Evolutionary conservation across 805 yeast genomes (phyloP).

Genomic region (Saccharomyces mikatae): DNA sequence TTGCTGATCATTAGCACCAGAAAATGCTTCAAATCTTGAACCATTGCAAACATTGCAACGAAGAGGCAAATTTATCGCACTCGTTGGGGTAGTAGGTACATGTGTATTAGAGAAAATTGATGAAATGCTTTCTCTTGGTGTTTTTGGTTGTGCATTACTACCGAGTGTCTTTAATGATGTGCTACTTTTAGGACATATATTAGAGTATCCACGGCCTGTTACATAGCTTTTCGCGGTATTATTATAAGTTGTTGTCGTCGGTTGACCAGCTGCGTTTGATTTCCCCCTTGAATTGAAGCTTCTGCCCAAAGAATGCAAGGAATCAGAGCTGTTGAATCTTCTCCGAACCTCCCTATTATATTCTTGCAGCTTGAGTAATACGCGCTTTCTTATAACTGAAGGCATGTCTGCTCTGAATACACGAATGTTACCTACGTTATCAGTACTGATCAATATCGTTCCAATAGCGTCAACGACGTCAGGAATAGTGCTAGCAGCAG

Average conservation of each 20-base stretch:
- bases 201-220: background rate
- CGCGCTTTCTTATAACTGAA: conserved; percentile 34
- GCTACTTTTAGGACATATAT: background rate
- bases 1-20: conserved; percentile 1
- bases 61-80: background rate
- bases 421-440: conserved; percentile 61
- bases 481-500: conserved; percentile 7
- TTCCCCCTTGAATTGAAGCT: background rate
- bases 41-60: conserved; percentile 12
- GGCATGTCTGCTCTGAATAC: conserved; percentile 79
- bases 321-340: conserved; percentile 1
- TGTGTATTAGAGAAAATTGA: background rate
- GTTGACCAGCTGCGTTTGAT: background rate
- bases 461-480: conserved; percentile 31
- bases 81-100: background rate
- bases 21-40: conserved; percentile 6
- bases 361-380: conserved; percentile 20
- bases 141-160: background rate
- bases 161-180: background rate
- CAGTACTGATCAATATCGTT: conserved; percentile 65
- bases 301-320: conserved; percentile 1
- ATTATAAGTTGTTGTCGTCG: background rate
- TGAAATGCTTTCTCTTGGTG: background rate
- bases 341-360: conserved; percentile 1
- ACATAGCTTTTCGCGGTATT: background rate